Conservation (phyloP, 2,329 filamentous ascomycete species). For the Fusarium subtropicale region DNA sequence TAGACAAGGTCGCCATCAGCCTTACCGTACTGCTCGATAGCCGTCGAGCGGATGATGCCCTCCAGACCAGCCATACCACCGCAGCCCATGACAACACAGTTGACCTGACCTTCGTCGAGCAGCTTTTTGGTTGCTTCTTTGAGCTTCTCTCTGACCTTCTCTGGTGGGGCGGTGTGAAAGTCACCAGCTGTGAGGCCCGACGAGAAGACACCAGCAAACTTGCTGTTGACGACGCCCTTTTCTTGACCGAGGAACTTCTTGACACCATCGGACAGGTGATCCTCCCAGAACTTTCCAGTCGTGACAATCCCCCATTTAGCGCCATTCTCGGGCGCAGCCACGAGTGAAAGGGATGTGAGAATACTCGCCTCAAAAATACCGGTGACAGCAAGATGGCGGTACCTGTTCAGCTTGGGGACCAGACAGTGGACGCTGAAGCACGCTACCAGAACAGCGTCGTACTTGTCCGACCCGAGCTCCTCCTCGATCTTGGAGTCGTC, state of each 20-base stretch:
- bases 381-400: constrained; percentile 48
- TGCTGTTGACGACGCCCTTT: constrained; percentile 50
- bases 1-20: constrained; percentile 66
- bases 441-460: constrained; percentile 85
- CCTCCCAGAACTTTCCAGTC: constrained; percentile 86
- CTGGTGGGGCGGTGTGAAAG: constrained; percentile 75
- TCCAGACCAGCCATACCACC: constrained; percentile 92
- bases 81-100: constrained; percentile 84
- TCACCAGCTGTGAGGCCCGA: constrained; percentile 85
- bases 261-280: constrained; percentile 75
- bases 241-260: constrained; percentile 68
- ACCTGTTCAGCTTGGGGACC: constrained; percentile 66
- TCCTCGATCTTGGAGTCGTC: constrained; percentile 59
- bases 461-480: constrained; percentile 54
- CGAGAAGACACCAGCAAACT: constrained; percentile 83
- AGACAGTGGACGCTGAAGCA: constrained; percentile 90
- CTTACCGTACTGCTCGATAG: constrained; percentile 72
- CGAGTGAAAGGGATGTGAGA: constrained; percentile 68
- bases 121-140: constrained; percentile 76
- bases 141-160: constrained; percentile 73
- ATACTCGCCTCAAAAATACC: constrained; percentile 93
- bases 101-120: constrained; percentile 65
- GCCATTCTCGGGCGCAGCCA: constrained; percentile 37
- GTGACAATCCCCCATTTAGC: constrained; percentile 86
- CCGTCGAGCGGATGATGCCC: constrained; percentile 76